Percentiles rank a stretch among this genome's conserved stretches.
phyloP scores from a whole-genome alignment of 352 stramenopile genomes.

The Ophiocytium majus region DNA sequence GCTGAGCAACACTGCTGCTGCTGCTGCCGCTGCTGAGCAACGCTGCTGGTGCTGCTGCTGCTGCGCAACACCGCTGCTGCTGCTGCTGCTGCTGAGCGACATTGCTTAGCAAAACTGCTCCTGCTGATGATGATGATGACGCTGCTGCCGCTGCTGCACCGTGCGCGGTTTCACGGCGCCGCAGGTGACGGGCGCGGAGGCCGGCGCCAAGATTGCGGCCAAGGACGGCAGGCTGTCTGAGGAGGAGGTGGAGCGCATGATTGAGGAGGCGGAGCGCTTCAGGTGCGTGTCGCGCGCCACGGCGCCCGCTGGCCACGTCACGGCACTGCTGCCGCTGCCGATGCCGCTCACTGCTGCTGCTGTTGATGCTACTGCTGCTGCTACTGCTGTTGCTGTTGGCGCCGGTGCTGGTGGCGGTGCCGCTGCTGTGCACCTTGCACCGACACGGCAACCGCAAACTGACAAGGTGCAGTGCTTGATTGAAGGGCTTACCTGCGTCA shows the following conservation, averaged over 20 bases:
- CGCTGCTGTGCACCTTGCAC: no score
- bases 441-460: no score
- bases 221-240: constrained; percentile 70
- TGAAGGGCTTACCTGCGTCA: constrained; percentile 73
- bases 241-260: constrained; percentile 83
- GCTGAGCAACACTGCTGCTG: no score
- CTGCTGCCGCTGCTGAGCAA: not conserved
- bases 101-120: not conserved
- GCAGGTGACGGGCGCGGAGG: constrained; percentile 67
- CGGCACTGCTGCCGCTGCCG: no score
- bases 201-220: constrained; percentile 67
- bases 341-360: no score
- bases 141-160: not conserved
- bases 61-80: no score
- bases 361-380: no score
- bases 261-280: constrained; percentile 79
- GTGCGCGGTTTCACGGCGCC: not conserved
- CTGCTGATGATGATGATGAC: not conserved
- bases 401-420: no score
- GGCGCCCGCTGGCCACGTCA: no score
- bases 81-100: no score
- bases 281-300: no score
- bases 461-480: constrained; percentile 84
- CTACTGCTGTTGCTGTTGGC: no score
- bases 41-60: not conserved